Evolutionary conservation across 2,329 filamentous ascomycete species (phyloP), one percentile per base, ranked within the genome.

Genomic region (Pleomassaria siparia): DNA sequence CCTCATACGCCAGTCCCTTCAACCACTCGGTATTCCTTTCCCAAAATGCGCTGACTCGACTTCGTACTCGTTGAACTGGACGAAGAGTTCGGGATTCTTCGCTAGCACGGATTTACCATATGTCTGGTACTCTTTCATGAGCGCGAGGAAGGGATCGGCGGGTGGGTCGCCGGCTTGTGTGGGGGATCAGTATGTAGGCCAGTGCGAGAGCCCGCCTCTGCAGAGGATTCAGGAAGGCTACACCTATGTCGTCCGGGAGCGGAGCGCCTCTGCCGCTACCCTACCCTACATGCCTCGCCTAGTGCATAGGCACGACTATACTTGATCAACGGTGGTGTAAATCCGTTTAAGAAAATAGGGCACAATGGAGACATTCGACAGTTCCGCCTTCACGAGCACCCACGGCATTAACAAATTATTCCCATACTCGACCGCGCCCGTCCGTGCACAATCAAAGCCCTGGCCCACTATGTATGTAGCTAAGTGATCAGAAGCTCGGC

Each of bases 321-420:
- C 35, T 54, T 54, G 32, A 66, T 63, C 43, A 64, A 46, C 9
- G 61, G 60, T 6, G 63, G 62, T 8, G 62, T 63, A 45, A 64
- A 66, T 28, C 63, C 62, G 40, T 65, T 66, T 43, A 63, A 48
- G 44, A 54, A 66, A 35, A 66, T 56, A 5, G 63, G 62, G 20
- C n/a, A 63, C 53, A 25, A 66, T 58, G 25, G 51, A 32, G 10
- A 62, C 58, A 43, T 54, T 51, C 12, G 45, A 25, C 21, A 49
- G 44, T 7, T 50, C 32, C 11, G 58, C 45, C 32, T 58, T 51
- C 63, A 66, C 65, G 24, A 65, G 39, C 15, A 63, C 49, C 63
- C 63, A 65, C 12, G 63, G 59, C 62, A 66, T 65, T 15, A 66
- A 45, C 21, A 65, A 41, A 46, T 66, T 65, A 41, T 66, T 61